Evolutionary conservation across 306 rosid genomes (phyloP).

Genomic region (Pterocarpus santalinus): DNA sequence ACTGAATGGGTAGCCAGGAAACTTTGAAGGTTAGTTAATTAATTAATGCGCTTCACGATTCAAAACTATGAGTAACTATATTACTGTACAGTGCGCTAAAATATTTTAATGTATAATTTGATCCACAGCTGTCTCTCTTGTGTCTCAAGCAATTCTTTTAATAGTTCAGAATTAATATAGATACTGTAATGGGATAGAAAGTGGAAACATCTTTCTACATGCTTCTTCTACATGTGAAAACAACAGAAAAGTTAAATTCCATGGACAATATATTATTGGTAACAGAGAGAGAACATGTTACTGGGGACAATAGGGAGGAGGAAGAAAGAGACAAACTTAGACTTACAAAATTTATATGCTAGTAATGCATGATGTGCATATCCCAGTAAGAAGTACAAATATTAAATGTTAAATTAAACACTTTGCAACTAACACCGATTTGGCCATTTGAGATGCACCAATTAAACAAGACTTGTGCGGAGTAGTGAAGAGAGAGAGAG

Average conservation of each 20-base stretch:
- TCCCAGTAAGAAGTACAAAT: conserved; percentile 39
- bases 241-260: conserved; percentile 56
- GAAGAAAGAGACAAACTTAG: conserved; percentile 39
- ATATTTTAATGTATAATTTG: conserved; percentile 14
- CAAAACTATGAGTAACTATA: neutral
- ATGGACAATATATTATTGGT: conserved; percentile 25
- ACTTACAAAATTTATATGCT: neutral
- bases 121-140: conserved; percentile 32
- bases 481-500: conserved; percentile 1
- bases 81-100: neutral
- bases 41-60: neutral
- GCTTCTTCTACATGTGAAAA: conserved; percentile 45
- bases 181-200: conserved; percentile 42
- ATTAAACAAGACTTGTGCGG: neutral
- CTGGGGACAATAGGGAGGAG: conserved; percentile 48
- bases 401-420: neutral
- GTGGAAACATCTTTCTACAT: conserved; percentile 36
- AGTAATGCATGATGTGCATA: conserved; percentile 28
- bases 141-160: conserved; percentile 15
- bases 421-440: conserved; percentile 41
- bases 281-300: conserved; percentile 44
- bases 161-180: conserved; percentile 8
- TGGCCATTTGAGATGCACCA: conserved; percentile 45
- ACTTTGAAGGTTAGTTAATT: conserved; percentile 22
- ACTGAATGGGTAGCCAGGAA: conserved; percentile 39